Evolutionary conservation across 1,284 basidiomycete species (phyloP), one percentile per base, ranked within the genome.

Genomic region (Ceratorhiza oryzae-sativae): DNA sequence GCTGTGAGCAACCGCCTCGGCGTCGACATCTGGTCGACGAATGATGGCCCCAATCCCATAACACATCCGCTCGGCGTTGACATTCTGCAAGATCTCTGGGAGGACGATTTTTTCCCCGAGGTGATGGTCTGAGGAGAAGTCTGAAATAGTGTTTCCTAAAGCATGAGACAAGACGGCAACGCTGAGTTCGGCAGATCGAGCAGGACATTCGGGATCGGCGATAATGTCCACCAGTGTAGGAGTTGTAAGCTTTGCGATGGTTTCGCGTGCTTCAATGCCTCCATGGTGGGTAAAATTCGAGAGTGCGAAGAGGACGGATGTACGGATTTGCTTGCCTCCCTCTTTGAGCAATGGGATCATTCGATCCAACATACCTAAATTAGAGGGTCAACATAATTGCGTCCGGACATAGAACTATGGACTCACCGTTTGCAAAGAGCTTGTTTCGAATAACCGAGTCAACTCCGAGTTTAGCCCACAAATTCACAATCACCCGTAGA

Each of bases 281-380:
- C 55, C 67, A 49, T 70, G 67, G 45, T 59, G 67, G 6, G 67
- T 70, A 2, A 70, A 15, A 55, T 46, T 70, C 13, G 67, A 70
- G 10, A 70, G 56, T 15, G 67, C 67, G 30, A 70, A 59, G 1
- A 70, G 45, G 18, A 59, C 55, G 23, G 67, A 70, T 39, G 55
- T 55, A n/a, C 67, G 55, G 13, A 42, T 70, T 27, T 59, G 39
- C 9, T 32, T 34, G n/a, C 42, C 53, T 3, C 67, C 67, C 20
- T 42, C 55, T 39, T 58, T 18, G 30, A 70, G 55, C 42, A 70
- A 25, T 25, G 56, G 55, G 18, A 56, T 42, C 55, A 70, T 70
- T 12, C 67, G 53, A n/a, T 58, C 55, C 3, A 70, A 20, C 41
- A 70, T 59, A 18, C 67, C 67, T 70, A 56, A 4, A 58, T 25